phyloP scores from a whole-genome alignment of 164 flowering plant genomes.

The Berberis thunbergii region DNA sequence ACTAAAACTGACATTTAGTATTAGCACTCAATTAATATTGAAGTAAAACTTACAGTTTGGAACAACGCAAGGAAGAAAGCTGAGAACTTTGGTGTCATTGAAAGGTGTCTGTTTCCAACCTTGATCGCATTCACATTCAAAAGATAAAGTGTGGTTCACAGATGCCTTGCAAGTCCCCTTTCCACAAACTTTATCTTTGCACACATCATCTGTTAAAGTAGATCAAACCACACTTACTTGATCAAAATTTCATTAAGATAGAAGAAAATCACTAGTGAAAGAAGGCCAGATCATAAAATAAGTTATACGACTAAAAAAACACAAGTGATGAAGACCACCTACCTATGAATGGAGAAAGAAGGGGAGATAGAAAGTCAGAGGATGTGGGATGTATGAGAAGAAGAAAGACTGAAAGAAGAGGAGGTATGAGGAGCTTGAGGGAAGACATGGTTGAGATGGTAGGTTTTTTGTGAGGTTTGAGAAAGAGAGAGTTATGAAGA shows the following conservation, averaged over 20 bases:
- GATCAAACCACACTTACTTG: background rate
- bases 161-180: slow-evolving; percentile 51
- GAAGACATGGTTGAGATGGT: background rate
- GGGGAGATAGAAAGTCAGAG: background rate
- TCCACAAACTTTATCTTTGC: slow-evolving; percentile 52
- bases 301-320: background rate
- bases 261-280: background rate
- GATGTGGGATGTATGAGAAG: background rate
- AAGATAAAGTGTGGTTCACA: slow-evolving; percentile 15
- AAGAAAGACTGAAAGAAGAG: background rate
- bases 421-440: background rate
- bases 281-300: background rate
- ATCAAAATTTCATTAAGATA: too few species aligned
- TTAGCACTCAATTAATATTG: too few species aligned
- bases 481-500: background rate
- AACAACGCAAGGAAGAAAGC: slow-evolving; percentile 32
- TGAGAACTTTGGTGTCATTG: slow-evolving; percentile 10
- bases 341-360: background rate
- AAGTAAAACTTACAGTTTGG: slow-evolving; percentile 12
- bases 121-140: slow-evolving; percentile 48
- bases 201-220: slow-evolving; percentile 27
- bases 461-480: background rate
- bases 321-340: background rate
- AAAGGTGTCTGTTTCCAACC: slow-evolving; percentile 44
- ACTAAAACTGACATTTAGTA: too few species aligned